A percentile compares a stretch with the other conserved stretches of the same genome.
phyloP scores from a whole-genome alignment of 495 filamentous ascomycete genomes.

The Podospora sp. region DNA sequence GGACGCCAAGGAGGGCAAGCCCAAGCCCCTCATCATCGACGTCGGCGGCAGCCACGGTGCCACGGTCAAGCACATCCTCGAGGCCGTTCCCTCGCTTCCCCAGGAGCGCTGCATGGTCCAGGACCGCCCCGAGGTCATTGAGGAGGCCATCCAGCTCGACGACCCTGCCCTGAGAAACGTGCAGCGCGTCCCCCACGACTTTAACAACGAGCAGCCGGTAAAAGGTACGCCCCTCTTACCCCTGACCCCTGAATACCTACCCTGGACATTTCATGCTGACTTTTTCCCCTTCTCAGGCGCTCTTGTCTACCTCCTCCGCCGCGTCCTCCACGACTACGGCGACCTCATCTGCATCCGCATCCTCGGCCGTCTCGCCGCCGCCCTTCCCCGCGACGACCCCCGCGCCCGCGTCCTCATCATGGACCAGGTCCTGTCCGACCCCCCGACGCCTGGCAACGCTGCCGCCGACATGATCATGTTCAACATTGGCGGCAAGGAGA shows the following conservation, averaged over 20 bases:
- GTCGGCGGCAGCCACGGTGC: constrained; percentile 49
- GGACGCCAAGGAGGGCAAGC: background rate
- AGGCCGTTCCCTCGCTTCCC: constrained; percentile 33
- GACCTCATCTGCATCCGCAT: constrained; percentile 38
- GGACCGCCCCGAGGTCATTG: constrained; percentile 41
- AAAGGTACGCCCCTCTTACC: constrained; percentile 25
- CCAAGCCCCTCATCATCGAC: constrained; percentile 42
- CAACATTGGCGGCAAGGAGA: constrained; percentile 22
- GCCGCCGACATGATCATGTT: constrained; percentile 21
- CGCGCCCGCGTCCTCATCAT: constrained; percentile 21
- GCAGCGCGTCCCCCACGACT: constrained; percentile 33
- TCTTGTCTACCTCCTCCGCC: constrained; percentile 48
- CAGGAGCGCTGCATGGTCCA: constrained; percentile 43
- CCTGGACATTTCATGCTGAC: too few species aligned
- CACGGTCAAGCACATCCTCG: constrained; percentile 38
- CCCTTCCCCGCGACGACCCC: constrained; percentile 32
- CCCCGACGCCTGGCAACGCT: constrained; percentile 12
- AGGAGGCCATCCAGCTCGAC: constrained; percentile 22
- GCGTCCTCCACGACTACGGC: constrained; percentile 51
- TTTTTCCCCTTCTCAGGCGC: too few species aligned
- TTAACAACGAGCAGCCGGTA: constrained; percentile 43
- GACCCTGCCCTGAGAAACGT: constrained; percentile 27
- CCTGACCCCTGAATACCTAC: too few species aligned
- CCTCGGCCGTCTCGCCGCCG: constrained; percentile 36
- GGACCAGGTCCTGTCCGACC: constrained; percentile 16